phyloP scores from a whole-genome alignment of 768 basidiomycete genomes.

The Kwoniella sp. region DNA sequence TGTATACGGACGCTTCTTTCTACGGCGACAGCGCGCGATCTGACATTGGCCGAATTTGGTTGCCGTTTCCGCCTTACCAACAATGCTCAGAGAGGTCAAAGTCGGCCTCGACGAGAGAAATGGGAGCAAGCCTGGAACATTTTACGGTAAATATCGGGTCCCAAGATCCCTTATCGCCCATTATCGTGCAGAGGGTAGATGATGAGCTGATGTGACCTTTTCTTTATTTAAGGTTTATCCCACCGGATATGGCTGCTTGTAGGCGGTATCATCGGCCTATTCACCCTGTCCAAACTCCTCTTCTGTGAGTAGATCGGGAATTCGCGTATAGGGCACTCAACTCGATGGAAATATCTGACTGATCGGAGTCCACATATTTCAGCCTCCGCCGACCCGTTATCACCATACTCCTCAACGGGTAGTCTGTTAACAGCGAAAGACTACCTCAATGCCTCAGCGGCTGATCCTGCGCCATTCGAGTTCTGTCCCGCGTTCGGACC shows the following conservation, averaged over 20 bases:
- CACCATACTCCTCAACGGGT: conserved; percentile 32
- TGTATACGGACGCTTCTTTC: no score
- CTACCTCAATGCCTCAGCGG: conserved; percentile 69
- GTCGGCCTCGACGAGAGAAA: conserved; percentile 38
- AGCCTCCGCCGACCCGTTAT: conserved; percentile 26
- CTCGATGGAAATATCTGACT: no score
- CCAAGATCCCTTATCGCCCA: neutral
- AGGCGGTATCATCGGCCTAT: conserved; percentile 28
- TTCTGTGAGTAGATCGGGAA: conserved; percentile 22
- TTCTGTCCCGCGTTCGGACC: conserved; percentile 90
- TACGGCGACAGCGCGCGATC: no score
- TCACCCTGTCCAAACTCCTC: conserved; percentile 35
- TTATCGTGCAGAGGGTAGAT: no score
- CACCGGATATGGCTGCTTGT: conserved; percentile 41
- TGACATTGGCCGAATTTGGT: neutral
- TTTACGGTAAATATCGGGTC: conserved; percentile 24
- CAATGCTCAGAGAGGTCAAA: conserved; percentile 49
- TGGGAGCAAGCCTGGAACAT: conserved; percentile 18
- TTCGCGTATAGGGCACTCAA: no score
- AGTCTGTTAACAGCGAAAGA: conserved; percentile 64
- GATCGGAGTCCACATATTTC: neutral
- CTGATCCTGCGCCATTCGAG: conserved; percentile 69
- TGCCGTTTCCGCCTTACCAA: neutral
- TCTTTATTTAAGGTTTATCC: conserved; percentile 29
- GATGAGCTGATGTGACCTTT: neutral